Base-by-base conservation (phyloP, 331 rosid genomes). In the Dryas integrifolia region DNA sequence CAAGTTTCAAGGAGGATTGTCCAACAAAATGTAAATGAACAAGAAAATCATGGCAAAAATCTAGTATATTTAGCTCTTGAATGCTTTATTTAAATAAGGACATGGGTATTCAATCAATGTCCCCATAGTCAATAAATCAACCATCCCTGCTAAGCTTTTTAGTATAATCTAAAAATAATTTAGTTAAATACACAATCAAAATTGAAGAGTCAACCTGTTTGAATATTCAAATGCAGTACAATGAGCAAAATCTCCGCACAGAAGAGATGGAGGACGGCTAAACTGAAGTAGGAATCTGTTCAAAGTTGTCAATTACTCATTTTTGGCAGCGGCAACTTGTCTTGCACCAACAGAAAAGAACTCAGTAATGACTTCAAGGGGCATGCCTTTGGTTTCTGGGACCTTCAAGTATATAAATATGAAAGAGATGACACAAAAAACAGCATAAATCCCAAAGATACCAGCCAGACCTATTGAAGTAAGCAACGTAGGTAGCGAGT, bases 301-400 rank as follows among this genome's bases (percentile, higher is more conserved):
- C 7, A 10, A 3, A 51, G 61, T 18, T n/a, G 14, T 21, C 52
- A 15, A 70, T 82, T 72, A 88, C 81, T 88, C 90, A 3, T 70
- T 74, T 85, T 84, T 84, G 62, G 73, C 79, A 35, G 90, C 15
- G 16, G 78, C 79, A 61, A 74, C 82, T 70, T 90, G 88, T 80
- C 44, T 88, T 11, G 94, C 63, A 26, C 94, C 94, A 49, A 90
- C 86, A 18, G 92, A 68, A 76, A 88, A 90, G 92, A 90, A 88
- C 62, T 90, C 96, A 0, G 87, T 81, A 66, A 90, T 90, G 80
- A 90, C 89, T 83, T 90, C 96, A 8, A 90, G 94, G 58, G 97
- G 97, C 97, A 90, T 90, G 67, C 97, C 95, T 78, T 90, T 90
- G 73, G 97, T 90, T 83, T 90, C 97, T 2, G 94, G 97, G 48